phyloP scores from a whole-genome alignment of 805 yeast species.

The Lipomyces chichibuensis region DNA sequence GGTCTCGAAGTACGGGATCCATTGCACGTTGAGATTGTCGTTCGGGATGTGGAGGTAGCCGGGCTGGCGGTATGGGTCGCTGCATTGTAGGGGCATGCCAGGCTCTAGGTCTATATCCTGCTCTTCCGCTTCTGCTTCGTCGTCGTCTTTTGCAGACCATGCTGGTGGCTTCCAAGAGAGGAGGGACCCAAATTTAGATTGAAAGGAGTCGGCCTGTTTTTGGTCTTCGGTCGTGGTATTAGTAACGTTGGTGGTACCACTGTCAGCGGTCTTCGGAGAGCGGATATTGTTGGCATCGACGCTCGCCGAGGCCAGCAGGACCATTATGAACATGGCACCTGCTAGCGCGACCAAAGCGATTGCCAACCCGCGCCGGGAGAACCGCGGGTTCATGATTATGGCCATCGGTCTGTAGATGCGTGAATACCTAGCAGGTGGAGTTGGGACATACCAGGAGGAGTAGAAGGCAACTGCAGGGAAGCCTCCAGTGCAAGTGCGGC shows the following conservation, averaged over 20 bases:
- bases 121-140: neutral
- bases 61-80: constrained; percentile 30
- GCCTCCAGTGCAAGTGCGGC: no score
- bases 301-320: neutral
- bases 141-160: neutral
- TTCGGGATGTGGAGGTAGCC: constrained; percentile 25
- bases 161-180: neutral
- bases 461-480: no score
- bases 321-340: neutral
- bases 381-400: neutral
- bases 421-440: neutral
- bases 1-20: constrained; percentile 18
- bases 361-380: neutral
- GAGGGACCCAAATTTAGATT: neutral
- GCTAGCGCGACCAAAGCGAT: neutral
- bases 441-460: neutral
- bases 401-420: neutral
- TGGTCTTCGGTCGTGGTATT: neutral
- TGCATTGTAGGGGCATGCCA: constrained; percentile 13
- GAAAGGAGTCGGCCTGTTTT: neutral
- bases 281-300: neutral
- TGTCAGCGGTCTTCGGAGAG: neutral
- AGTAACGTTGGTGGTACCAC: neutral
- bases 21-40: constrained; percentile 1
- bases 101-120: neutral